Evolutionary conservation across 768 basidiomycete species (phyloP).

Genomic region (Tylopilus sp.): DNA sequence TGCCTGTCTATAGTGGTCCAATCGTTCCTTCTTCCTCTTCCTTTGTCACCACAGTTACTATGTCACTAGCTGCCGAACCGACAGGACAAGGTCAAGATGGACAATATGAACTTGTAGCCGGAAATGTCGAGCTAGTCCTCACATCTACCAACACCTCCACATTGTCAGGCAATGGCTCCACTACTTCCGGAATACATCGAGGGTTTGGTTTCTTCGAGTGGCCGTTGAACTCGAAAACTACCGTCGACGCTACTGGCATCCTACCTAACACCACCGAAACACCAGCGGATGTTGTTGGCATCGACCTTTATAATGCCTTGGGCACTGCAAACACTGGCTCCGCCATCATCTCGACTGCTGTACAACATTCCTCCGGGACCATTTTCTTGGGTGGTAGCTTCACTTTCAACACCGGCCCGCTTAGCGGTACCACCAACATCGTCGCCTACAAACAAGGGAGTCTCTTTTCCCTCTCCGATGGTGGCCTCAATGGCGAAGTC

Average conservation of each 20-base stretch:
- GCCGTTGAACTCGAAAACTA: conserved; percentile 47
- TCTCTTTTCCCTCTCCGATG: conserved; percentile 49
- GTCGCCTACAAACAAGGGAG: conserved; percentile 62
- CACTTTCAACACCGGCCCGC: conserved; percentile 51
- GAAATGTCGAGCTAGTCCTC: conserved; percentile 76
- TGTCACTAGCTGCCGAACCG: conserved; percentile 69
- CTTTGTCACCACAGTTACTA: conserved; percentile 71
- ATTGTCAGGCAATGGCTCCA: conserved; percentile 29
- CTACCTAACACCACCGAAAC: conserved; percentile 74
- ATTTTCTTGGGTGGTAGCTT: conserved; percentile 81
- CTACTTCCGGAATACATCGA: conserved; percentile 35
- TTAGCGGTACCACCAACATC: conserved; percentile 65
- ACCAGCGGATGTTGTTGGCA: conserved; percentile 56
- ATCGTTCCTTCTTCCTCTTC: conserved; percentile 69
- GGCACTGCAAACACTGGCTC: conserved; percentile 41
- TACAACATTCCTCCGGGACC: conserved; percentile 60
- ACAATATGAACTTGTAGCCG: conserved; percentile 81
- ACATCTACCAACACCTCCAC: conserved; percentile 50
- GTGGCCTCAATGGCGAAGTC: conserved; percentile 81
- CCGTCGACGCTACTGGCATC: conserved; percentile 55
- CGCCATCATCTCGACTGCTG: conserved; percentile 50
- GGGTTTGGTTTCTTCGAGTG: conserved; percentile 92
- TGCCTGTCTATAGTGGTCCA: conserved; percentile 76
- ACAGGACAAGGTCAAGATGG: conserved; percentile 59
- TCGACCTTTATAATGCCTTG: conserved; percentile 59